Evolutionary conservation across 768 basidiomycete genomes (phyloP).

Genomic region (Lactarius indigo): DNA sequence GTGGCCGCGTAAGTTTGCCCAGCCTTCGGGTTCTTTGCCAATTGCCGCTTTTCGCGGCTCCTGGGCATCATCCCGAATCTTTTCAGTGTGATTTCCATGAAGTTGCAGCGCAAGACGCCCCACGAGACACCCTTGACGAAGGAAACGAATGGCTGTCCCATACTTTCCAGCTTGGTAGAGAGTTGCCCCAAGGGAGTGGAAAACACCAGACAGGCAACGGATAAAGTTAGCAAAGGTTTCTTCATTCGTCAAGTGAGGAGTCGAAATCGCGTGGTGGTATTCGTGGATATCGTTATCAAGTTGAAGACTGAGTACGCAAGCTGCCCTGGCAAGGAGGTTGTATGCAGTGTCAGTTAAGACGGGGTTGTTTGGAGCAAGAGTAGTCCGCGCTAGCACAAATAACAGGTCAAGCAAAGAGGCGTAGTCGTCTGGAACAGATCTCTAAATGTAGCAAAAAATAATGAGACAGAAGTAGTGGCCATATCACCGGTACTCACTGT

Average conservation of each 20-base stretch:
- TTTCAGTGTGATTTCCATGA: constrained; percentile 6
- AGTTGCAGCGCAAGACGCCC: constrained; percentile 45
- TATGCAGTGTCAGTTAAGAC: constrained; percentile 47
- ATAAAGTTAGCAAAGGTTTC: constrained; percentile 45
- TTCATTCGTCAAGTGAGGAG: neutral
- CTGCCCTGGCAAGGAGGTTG: constrained; percentile 45
- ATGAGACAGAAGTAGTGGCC: neutral
- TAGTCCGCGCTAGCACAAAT: constrained; percentile 50
- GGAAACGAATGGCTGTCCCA: constrained; percentile 64
- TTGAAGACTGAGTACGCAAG: constrained; percentile 29
- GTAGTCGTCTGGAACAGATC: constrained; percentile 34
- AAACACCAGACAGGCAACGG: constrained; percentile 69
- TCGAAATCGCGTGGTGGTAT: neutral
- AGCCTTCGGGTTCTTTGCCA: constrained; percentile 37
- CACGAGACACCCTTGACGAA: constrained; percentile 55
- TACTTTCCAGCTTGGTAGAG: constrained; percentile 63
- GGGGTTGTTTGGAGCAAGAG: constrained; percentile 39
- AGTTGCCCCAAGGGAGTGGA: constrained; percentile 64
- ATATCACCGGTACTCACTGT: neutral
- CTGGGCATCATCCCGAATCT: constrained; percentile 27
- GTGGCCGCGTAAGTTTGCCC: constrained; percentile 61
- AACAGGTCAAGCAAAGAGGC: constrained; percentile 52
- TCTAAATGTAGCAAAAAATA: constrained; percentile 6
- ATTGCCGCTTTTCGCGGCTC: constrained; percentile 26
- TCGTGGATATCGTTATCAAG: constrained; percentile 2